Evolutionary conservation across 495 filamentous ascomycete species (phyloP).

Genomic region (Xylaria acuta): DNA sequence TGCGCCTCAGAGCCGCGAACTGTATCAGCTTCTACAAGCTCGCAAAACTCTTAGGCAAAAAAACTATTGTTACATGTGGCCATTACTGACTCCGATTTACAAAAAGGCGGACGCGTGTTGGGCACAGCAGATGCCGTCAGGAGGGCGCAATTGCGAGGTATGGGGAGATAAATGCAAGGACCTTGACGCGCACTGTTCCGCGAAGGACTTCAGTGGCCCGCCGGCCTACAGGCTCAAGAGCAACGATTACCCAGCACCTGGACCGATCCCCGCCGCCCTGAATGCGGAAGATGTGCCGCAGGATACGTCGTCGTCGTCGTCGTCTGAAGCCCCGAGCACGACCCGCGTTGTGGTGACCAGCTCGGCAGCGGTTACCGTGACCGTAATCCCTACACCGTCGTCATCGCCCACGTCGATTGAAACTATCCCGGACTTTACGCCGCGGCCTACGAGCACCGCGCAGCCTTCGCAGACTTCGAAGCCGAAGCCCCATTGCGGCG

Average conservation of each 20-base stretch:
- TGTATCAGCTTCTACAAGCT: not conserved
- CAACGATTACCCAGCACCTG: slow-evolving; percentile 22
- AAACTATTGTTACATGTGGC: not conserved
- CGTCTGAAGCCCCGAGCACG: slow-evolving; percentile 8
- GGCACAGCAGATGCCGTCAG: slow-evolving; percentile 53
- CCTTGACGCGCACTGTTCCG: slow-evolving; percentile 51
- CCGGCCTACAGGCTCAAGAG: slow-evolving; percentile 50
- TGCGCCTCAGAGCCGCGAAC: not conserved
- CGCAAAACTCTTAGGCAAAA: not conserved
- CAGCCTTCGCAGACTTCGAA: slow-evolving; percentile 1
- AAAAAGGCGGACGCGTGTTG: slow-evolving; percentile 51
- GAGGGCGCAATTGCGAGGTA: slow-evolving; percentile 54
- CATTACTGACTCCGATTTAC: not conserved
- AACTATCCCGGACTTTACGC: slow-evolving; percentile 18
- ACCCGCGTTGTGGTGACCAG: slow-evolving; percentile 11
- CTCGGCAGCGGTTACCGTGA: slow-evolving; percentile 12
- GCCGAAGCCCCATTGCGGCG: slow-evolving; percentile 14
- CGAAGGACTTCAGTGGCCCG: slow-evolving; percentile 53
- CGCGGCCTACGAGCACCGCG: slow-evolving; percentile 7
- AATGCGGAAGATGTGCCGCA: slow-evolving; percentile 10
- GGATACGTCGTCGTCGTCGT: slow-evolving; percentile 5
- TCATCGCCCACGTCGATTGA: not conserved
- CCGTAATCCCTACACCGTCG: slow-evolving; percentile 10
- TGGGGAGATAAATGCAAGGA: slow-evolving; percentile 60
- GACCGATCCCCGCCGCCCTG: slow-evolving; percentile 16